These are phyloP conservation scores for Colletotrichum gigasporum DNA, from an alignment of 2,329 filamentous ascomycete species.

Conservation along the genomic window DNA sequence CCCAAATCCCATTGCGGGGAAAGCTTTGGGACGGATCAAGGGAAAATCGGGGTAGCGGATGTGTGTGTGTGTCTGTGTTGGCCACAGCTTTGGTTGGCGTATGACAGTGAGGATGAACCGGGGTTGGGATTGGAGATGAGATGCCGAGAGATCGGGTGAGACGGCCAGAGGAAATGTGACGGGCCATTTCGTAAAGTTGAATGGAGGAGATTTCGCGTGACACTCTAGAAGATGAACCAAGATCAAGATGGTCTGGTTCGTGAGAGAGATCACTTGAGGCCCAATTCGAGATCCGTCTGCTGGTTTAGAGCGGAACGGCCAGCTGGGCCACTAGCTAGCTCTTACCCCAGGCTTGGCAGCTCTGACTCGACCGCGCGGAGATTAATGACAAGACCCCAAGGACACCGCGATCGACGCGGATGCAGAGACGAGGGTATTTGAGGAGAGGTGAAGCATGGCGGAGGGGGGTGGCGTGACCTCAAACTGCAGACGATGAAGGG, in stretches of 20 bases:
- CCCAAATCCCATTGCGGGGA: slow-evolving; percentile 1
- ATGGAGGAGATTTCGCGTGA: not conserved
- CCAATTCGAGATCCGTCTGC: not conserved
- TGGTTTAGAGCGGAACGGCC: not conserved
- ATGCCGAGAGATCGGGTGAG: not conserved
- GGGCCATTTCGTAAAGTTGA: not conserved
- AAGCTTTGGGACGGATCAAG: slow-evolving; percentile 20
- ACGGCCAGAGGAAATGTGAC: not conserved
- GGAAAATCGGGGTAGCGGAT: slow-evolving; percentile 30
- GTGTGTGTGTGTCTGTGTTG: slow-evolving; percentile 3
- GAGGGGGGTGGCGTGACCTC: not conserved
- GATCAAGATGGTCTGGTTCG: not conserved
- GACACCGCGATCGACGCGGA: not conserved
- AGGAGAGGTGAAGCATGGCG: too few species aligned
- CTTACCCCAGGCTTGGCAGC: slow-evolving; percentile 12
- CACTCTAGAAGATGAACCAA: not conserved
- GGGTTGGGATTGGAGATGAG: slow-evolving; percentile 1
- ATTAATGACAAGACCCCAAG: not conserved
- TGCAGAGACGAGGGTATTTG: not conserved
- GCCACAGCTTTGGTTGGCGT: not conserved
- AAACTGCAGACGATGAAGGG: not conserved
- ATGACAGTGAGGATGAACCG: slow-evolving; percentile 6
- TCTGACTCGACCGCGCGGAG: slow-evolving; percentile 3
- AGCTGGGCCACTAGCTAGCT: not conserved
- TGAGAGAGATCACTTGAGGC: slow-evolving; percentile 13